Evolutionary conservation across 352 stramenopile species (phyloP).

Genomic region (Phytophthora podocarpi): DNA sequence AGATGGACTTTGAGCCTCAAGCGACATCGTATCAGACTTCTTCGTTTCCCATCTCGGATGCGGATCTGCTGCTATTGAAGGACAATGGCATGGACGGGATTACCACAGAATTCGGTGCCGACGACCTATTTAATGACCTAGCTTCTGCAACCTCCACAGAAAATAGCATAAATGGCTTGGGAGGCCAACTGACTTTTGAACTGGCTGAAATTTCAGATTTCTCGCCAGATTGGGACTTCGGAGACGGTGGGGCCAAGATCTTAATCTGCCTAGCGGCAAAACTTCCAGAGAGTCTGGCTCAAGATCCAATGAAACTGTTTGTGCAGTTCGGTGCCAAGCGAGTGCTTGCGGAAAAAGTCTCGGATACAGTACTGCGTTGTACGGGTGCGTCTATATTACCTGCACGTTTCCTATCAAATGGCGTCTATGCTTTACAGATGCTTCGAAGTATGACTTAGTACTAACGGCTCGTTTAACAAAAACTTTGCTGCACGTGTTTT

Average conservation of each 20-base stretch:
- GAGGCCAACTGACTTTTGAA: slow-evolving; percentile 36
- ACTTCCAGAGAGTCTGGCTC: slow-evolving; percentile 28
- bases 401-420: neutral
- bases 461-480: neutral
- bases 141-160: neutral
- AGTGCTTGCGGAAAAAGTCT: slow-evolving; percentile 64
- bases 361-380: slow-evolving; percentile 76
- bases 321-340: slow-evolving; percentile 72
- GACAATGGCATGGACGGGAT: slow-evolving; percentile 40
- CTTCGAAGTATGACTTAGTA: neutral
- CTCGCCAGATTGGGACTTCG: slow-evolving; percentile 86
- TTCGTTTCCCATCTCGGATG: slow-evolving; percentile 24
- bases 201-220: slow-evolving; percentile 77
- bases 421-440: too few species aligned
- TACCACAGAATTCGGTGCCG: slow-evolving; percentile 23
- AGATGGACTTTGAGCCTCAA: slow-evolving; percentile 49
- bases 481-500: neutral
- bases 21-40: slow-evolving; percentile 1
- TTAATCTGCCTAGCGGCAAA: slow-evolving; percentile 75
- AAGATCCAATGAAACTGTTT: slow-evolving; percentile 50
- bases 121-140: slow-evolving; percentile 43
- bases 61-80: slow-evolving; percentile 34
- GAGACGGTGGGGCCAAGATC: slow-evolving; percentile 76
- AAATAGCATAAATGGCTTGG: slow-evolving; percentile 6
- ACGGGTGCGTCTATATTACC: slow-evolving; percentile 50